Base-by-base conservation (phyloP, 768 basidiomycete genomes). In the Boletus reticulatus region DNA sequence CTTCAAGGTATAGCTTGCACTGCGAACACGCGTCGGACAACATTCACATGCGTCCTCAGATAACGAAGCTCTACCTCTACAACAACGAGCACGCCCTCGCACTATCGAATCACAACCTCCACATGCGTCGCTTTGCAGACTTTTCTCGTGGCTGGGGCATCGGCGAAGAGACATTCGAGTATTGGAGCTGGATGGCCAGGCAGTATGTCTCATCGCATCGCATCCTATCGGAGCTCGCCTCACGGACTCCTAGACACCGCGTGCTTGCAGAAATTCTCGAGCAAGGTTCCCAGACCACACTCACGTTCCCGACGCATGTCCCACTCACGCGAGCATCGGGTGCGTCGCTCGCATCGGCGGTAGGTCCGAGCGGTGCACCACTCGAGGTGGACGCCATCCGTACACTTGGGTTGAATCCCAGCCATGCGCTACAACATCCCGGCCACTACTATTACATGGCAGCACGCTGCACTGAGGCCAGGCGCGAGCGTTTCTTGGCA, bases 151-250 rank as follows among this genome's bases (percentile, higher is more conserved):
- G 88, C 1, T 98, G 97, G 96, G 92, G 92, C 9, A 98, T 98
- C 52, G 95, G 94, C 16, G 93, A 95, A 63, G 92, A 94, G 65
- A 97, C 92, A 0, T 98, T 92, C 61, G 97, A 98, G 68, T 98
- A 88, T 67, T 98, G 96, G 96, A 91, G 90, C 61, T 99, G 95
- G 96, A 78, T 94, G 52, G 89, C 92, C 9, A 78, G 94, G 67
- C 94, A 97, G 92, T 94, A 64, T 53, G 88, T 79, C 17, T 11
- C 37, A 3, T 36, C 17, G 17, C 6, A 20, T 10, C 27, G 10
- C 17, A 1, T 56, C 11, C 53, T 19, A 19, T 29, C 19, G 17
- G 16, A 11, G 4, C 4, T 32, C 2, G 11, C 22, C 42, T 48
- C 38, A 52, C 19, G 38, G 6, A 43, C 36, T 47, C 2, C 27